Conservation (phyloP, 305 asterid species). For the Fraxinus nigra region DNA sequence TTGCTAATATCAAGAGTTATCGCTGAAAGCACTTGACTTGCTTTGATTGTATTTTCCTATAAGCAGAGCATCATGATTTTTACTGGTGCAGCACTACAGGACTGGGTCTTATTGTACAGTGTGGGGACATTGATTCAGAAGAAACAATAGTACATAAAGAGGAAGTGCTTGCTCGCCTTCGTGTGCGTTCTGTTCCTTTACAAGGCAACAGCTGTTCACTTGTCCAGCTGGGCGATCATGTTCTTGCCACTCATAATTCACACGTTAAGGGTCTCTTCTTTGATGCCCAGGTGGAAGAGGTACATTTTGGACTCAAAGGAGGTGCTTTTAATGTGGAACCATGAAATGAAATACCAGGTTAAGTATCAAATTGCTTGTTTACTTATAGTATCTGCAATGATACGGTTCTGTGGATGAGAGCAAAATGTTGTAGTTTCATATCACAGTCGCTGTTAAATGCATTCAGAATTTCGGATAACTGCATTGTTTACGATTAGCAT, state of each 20-base stretch:
- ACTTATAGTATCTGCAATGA: not conserved
- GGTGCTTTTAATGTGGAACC: slow-evolving; percentile 6
- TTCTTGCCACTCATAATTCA: slow-evolving; percentile 49
- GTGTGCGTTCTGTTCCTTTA: slow-evolving; percentile 56
- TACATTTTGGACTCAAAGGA: slow-evolving; percentile 20
- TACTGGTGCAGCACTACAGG: slow-evolving; percentile 41
- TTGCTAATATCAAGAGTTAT: not conserved
- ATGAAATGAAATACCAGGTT: slow-evolving; percentile 14
- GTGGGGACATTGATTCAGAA: slow-evolving; percentile 23
- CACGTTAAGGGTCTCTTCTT: slow-evolving; percentile 34
- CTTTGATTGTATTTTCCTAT: not conserved
- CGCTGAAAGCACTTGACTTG: not conserved
- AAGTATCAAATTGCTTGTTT: slow-evolving; percentile 16
- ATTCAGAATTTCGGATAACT: not conserved
- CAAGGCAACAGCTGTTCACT: slow-evolving; percentile 49
- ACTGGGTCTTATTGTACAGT: slow-evolving; percentile 39
- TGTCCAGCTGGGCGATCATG: slow-evolving; percentile 41
- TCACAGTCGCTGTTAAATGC: not conserved
- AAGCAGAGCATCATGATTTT: not conserved
- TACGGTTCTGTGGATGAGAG: not conserved
- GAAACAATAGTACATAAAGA: slow-evolving; percentile 38
- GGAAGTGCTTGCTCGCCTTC: slow-evolving; percentile 42
- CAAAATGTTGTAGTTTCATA: not conserved
- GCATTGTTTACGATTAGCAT: not conserved
- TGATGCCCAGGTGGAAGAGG: slow-evolving; percentile 64